These are phyloP conservation scores for Monosporozyma solicola DNA, from an alignment of 805 yeast species.

Conservation along the genomic window DNA sequence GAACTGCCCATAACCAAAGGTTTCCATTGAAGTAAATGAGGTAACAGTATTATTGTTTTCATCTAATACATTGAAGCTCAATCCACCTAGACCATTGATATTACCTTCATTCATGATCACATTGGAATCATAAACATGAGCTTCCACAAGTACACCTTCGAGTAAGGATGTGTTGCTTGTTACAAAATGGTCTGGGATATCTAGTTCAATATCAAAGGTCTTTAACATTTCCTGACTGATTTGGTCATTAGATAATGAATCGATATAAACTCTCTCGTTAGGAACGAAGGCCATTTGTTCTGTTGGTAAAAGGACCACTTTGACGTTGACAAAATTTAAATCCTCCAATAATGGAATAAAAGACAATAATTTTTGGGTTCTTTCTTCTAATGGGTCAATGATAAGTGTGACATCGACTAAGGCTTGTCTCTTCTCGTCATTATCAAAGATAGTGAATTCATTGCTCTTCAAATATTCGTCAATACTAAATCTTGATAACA, in stretches of 20 bases:
- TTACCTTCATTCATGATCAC: constrained; percentile 14
- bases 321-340: constrained; percentile 43
- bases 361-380: constrained; percentile 53
- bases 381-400: constrained; percentile 65
- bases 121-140: constrained; percentile 45
- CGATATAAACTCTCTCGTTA: constrained; percentile 48
- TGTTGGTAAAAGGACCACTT: constrained; percentile 52
- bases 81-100: constrained; percentile 35
- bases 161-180: constrained; percentile 37
- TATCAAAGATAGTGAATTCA: constrained; percentile 16
- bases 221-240: constrained; percentile 25
- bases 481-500: constrained; percentile 42
- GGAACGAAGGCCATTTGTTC: constrained; percentile 34
- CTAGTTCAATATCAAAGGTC: constrained; percentile 15
- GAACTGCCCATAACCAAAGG: constrained; percentile 77
- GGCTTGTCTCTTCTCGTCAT: constrained; percentile 24
- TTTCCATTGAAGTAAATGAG: constrained; percentile 68
- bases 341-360: constrained; percentile 36
- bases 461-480: constrained; percentile 15
- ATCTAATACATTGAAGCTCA: constrained; percentile 41
- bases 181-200: constrained; percentile 13
- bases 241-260: constrained; percentile 24
- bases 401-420: constrained; percentile 47
- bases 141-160: constrained; percentile 56
- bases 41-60: constrained; percentile 18